Conservation (phyloP, 805 yeast genomes). For the Nematodospora valgi region DNA sequence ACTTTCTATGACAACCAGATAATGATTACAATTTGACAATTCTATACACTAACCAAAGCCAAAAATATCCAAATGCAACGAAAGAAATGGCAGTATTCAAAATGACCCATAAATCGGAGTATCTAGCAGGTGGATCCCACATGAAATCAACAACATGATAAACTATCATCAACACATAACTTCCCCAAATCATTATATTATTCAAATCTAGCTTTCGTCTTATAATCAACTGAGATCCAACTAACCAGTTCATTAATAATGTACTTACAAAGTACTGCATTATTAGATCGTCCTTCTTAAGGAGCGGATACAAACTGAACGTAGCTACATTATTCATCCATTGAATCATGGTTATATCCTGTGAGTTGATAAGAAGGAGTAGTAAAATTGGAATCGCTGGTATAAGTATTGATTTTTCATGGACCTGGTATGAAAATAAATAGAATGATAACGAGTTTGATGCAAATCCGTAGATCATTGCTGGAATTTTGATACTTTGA, state of each 20-base stretch:
- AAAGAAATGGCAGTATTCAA: conserved; percentile 72
- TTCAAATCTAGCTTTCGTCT: conserved; percentile 12
- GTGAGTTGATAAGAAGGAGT: conserved; percentile 52
- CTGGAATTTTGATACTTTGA: conserved; percentile 7
- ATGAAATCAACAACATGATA: conserved; percentile 55
- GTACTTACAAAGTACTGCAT: conserved; percentile 68
- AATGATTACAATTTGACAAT: not conserved
- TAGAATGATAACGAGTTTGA: conserved; percentile 85
- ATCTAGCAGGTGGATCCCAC: conserved; percentile 50
- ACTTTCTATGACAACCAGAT: too few relatives aligned
- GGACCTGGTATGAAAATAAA: conserved; percentile 92
- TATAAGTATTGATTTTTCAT: conserved; percentile 85
- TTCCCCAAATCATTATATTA: conserved; percentile 23
- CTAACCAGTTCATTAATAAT: conserved; percentile 45
- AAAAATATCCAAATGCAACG: conserved; percentile 68
- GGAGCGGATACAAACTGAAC: conserved; percentile 85
- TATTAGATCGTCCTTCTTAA: conserved; percentile 68
- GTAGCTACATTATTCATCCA: conserved; percentile 86
- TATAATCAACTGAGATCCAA: conserved; percentile 26
- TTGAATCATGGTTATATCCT: conserved; percentile 65
- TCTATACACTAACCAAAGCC: too few relatives aligned
- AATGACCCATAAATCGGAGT: conserved; percentile 86
- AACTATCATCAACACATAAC: conserved; percentile 41
- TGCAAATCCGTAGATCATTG: conserved; percentile 63
- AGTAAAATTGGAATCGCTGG: conserved; percentile 85